Percentiles rank a stretch among this genome's conserved stretches.
These are phyloP conservation scores for Thermomucor indicae-seudaticae DNA, from an alignment of 371 early-diverging fungal species.

Conservation along the genomic window DNA sequence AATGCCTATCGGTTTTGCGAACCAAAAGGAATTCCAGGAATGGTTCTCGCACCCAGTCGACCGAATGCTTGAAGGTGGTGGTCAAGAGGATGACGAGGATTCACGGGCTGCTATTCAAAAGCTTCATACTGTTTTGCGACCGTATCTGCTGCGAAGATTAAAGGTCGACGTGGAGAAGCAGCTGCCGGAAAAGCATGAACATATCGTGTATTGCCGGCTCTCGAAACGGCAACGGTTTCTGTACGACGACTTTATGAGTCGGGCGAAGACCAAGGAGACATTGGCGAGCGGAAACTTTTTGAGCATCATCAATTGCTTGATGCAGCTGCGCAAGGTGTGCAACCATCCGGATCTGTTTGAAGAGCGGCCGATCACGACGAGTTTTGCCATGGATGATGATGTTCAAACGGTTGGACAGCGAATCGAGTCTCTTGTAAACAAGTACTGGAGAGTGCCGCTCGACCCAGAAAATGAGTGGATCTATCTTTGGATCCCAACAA, in stretches of 20 bases:
- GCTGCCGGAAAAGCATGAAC: conserved; percentile 81
- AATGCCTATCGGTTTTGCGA: conserved; percentile 76
- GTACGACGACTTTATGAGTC: conserved; percentile 86
- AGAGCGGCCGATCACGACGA: conserved; percentile 79
- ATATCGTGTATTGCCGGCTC: conserved; percentile 73
- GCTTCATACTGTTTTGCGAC: conserved; percentile 76
- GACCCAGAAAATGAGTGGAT: conserved; percentile 50
- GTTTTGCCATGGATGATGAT: conserved; percentile 64
- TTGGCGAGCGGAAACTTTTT: conserved; percentile 72
- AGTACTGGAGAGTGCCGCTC: conserved; percentile 24
- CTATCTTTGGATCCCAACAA: too few relatives aligned
- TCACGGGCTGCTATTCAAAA: conserved; percentile 60
- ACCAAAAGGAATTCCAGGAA: conserved; percentile 80
- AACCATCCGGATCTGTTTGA: conserved; percentile 96
- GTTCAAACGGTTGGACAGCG: conserved; percentile 35
- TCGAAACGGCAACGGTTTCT: conserved; percentile 82
- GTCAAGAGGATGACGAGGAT: conserved; percentile 55
- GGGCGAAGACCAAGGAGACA: conserved; percentile 75
- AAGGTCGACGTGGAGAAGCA: conserved; percentile 86
- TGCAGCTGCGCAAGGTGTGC: conserved; percentile 97
- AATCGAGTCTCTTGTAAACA: conserved; percentile 47
- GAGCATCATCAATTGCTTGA: conserved; percentile 87
- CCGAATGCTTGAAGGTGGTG: conserved; percentile 63
- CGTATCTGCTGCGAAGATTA: conserved; percentile 85
- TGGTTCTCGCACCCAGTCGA: conserved; percentile 89